Conservation (phyloP, 2,329 filamentous ascomycete species). For the Ciborinia camelliae region DNA sequence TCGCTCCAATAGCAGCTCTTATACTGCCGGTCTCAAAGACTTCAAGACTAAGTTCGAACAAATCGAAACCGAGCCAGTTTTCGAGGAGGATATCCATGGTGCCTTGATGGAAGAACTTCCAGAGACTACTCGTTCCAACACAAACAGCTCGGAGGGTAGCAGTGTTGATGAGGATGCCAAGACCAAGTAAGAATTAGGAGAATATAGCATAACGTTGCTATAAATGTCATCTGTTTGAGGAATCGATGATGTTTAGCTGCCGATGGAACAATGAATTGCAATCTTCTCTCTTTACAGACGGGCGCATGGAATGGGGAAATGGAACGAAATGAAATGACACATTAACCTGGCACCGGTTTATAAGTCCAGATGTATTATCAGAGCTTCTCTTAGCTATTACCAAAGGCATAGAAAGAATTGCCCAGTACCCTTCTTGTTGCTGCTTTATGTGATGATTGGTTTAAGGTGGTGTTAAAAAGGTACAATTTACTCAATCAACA, state of each 20-base stretch:
- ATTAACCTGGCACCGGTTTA: constrained; percentile 20
- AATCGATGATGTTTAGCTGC: constrained; percentile 28
- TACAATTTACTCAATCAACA: not conserved
- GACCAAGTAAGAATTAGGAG: constrained; percentile 39
- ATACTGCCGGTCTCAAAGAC: constrained; percentile 65
- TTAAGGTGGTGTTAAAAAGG: not conserved
- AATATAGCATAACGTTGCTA: not conserved
- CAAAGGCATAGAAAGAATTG: constrained; percentile 38
- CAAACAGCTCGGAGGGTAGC: constrained; percentile 36
- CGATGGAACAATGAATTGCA: constrained; percentile 30
- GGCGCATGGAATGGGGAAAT: constrained; percentile 27
- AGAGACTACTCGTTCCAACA: constrained; percentile 34
- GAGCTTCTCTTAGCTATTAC: constrained; percentile 29
- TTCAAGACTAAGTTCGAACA: constrained; percentile 98
- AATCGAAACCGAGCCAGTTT: constrained; percentile 84
- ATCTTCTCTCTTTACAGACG: constrained; percentile 22
- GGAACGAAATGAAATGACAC: constrained; percentile 6
- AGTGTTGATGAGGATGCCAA: constrained; percentile 41
- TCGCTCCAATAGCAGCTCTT: constrained; percentile 84
- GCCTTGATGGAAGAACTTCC: constrained; percentile 39
- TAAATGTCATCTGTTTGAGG: constrained; percentile 1
- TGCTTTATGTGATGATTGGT: not conserved
- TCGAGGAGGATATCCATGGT: constrained; percentile 82
- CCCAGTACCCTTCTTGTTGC: constrained; percentile 28
- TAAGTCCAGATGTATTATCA: constrained; percentile 33